These are phyloP conservation scores for Mycena indigotica DNA, from an alignment of 768 basidiomycete species.

Conservation along the genomic window DNA sequence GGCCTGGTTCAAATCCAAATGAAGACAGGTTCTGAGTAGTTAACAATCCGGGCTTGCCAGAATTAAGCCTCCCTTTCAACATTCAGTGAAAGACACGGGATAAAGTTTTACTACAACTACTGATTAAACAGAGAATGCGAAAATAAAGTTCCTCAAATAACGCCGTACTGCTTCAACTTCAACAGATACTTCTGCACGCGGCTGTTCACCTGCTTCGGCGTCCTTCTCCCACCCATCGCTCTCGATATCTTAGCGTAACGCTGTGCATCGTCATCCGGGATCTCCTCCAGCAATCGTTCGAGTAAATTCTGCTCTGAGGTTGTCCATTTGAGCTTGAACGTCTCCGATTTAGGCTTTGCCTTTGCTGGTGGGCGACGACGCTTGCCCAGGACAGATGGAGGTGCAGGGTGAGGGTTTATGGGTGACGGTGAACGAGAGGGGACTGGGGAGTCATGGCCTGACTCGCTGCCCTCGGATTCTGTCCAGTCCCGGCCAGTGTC, in stretches of 20 bases:
- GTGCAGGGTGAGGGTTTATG: no score
- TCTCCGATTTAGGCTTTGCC: constrained; percentile 57
- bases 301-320: constrained; percentile 75
- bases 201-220: constrained; percentile 85
- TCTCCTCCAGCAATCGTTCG: constrained; percentile 72
- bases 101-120: neutral
- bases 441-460: constrained; percentile 9
- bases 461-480: neutral
- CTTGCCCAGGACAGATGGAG: neutral
- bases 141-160: neutral
- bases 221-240: constrained; percentile 77
- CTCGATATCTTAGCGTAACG: constrained; percentile 83
- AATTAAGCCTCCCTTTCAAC: no score
- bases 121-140: neutral
- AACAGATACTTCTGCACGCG: constrained; percentile 88
- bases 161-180: constrained; percentile 55
- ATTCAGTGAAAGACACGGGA: neutral
- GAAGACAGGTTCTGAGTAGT: no score
- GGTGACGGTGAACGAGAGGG: neutral
- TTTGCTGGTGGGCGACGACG: constrained; percentile 3
- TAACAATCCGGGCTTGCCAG: no score
- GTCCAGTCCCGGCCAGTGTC: neutral
- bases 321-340: constrained; percentile 84
- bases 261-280: constrained; percentile 73
- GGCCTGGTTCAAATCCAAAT: no score